Evolutionary conservation across 345 rosid genomes (phyloP).

Genomic region (Crucihimalaya himalaica): DNA sequence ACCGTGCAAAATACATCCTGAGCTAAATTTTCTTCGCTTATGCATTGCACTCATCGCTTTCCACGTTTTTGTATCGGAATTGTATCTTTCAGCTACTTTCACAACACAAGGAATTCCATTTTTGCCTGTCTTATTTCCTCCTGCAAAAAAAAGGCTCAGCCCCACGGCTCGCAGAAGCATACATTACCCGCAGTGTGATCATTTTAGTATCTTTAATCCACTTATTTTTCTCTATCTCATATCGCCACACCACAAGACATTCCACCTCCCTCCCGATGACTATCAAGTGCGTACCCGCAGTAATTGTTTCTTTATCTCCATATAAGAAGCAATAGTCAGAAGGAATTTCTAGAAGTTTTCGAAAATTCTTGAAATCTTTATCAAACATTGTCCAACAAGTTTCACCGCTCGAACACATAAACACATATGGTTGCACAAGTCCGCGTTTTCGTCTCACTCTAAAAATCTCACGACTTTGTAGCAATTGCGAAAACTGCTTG

Average conservation of each 20-base stretch:
- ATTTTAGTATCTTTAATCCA: neutral
- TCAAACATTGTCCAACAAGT: neutral
- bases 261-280: neutral
- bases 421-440: neutral
- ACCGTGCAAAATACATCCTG: neutral
- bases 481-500: neutral
- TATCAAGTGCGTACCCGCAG: conserved; percentile 56
- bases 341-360: conserved; percentile 62
- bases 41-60: neutral
- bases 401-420: neutral
- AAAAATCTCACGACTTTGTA: neutral
- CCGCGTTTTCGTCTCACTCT: neutral
- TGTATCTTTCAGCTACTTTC: neutral
- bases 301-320: conserved; percentile 69
- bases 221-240: neutral
- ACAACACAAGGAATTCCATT: neutral
- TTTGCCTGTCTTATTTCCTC: neutral
- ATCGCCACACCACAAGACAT: neutral
- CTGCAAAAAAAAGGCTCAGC: neutral
- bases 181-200: neutral
- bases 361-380: conserved; percentile 44
- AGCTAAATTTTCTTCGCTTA: neutral
- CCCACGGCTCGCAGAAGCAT: neutral
- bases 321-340: conserved; percentile 52
- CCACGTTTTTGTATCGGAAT: neutral